Evolutionary conservation across 2,329 filamentous ascomycete species (phyloP).

Genomic region (Zasmidium citrigriseum): DNA sequence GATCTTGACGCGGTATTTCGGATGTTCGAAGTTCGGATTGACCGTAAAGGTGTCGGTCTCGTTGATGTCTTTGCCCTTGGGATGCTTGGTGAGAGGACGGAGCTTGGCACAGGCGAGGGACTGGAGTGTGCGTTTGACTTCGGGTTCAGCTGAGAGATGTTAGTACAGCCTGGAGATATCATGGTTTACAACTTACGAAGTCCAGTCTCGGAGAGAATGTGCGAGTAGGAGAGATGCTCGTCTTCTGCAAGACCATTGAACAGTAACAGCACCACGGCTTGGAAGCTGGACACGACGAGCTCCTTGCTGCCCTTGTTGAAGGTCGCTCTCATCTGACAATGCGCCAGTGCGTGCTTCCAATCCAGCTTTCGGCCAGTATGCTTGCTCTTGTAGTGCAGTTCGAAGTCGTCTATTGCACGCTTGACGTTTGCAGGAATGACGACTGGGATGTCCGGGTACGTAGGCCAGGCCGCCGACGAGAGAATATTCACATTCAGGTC

Average conservation of each 20-base stretch:
- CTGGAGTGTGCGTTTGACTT: constrained; percentile 88
- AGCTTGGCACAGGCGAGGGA: constrained; percentile 90
- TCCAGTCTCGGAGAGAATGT: constrained; percentile 73
- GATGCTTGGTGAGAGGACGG: constrained; percentile 80
- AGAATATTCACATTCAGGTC: constrained; percentile 86
- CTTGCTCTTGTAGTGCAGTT: constrained; percentile 82
- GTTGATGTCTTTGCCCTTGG: constrained; percentile 75
- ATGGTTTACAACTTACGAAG: constrained; percentile 62
- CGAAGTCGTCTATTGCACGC: constrained; percentile 77
- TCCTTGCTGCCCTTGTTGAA: constrained; percentile 85
- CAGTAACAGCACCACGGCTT: constrained; percentile 84
- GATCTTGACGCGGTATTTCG: constrained; percentile 92
- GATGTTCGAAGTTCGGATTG: constrained; percentile 74
- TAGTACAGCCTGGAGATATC: constrained; percentile 28
- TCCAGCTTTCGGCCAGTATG: constrained; percentile 83
- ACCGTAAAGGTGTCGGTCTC: constrained; percentile 80
- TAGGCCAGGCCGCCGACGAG: constrained; percentile 90
- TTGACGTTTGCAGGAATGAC: constrained; percentile 75
- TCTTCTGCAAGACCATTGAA: constrained; percentile 74
- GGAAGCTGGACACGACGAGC: constrained; percentile 85
- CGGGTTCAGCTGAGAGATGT: constrained; percentile 59
- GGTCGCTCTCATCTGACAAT: constrained; percentile 79
- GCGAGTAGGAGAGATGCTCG: constrained; percentile 70
- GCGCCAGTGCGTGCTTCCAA: constrained; percentile 92
- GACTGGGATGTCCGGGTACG: constrained; percentile 76